Conservation (phyloP, 2,329 filamentous ascomycete genomes). For the Geoglossum cookeanum region DNA sequence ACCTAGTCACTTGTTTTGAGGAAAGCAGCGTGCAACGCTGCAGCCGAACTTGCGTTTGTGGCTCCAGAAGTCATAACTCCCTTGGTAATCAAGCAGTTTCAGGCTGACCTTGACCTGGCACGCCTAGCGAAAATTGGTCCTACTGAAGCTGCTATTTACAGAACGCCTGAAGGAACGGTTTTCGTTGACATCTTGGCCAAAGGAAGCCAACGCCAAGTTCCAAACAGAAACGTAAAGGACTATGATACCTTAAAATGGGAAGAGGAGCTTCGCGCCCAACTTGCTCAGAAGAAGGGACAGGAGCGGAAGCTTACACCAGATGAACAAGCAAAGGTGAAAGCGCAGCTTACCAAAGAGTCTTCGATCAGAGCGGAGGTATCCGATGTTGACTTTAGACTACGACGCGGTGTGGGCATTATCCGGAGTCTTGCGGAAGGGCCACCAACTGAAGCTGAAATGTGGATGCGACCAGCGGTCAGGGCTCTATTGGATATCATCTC, state of each 20-base stretch:
- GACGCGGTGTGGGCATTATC: slow-evolving; percentile 74
- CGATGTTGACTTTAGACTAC: slow-evolving; percentile 47
- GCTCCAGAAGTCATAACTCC: slow-evolving; percentile 67
- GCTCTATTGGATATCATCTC: slow-evolving; percentile 56
- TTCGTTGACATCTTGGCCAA: slow-evolving; percentile 85
- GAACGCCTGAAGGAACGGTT: slow-evolving; percentile 69
- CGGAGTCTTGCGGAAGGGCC: slow-evolving; percentile 65
- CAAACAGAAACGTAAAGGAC: slow-evolving; percentile 83
- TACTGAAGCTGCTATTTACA: slow-evolving; percentile 80
- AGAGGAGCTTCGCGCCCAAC: slow-evolving; percentile 66
- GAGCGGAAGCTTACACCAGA: slow-evolving; percentile 82
- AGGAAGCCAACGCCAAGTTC: slow-evolving; percentile 47
- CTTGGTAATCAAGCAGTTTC: slow-evolving; percentile 54
- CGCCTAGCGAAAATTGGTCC: slow-evolving; percentile 59
- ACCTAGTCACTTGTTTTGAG: slow-evolving; percentile 9
- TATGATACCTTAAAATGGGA: slow-evolving; percentile 97
- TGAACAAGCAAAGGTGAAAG: slow-evolving; percentile 75
- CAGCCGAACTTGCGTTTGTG: slow-evolving; percentile 84
- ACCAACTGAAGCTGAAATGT: slow-evolving; percentile 70
- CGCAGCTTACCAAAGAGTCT: slow-evolving; percentile 74
- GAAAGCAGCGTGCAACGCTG: slow-evolving; percentile 61
- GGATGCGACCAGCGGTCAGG: slow-evolving; percentile 69
- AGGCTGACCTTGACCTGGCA: slow-evolving; percentile 48
- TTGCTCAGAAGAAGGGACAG: slow-evolving; percentile 84
- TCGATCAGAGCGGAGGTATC: slow-evolving; percentile 57